phyloP scores from a whole-genome alignment of 2,329 filamentous ascomycete species.

The Penicillium sumatraense region DNA sequence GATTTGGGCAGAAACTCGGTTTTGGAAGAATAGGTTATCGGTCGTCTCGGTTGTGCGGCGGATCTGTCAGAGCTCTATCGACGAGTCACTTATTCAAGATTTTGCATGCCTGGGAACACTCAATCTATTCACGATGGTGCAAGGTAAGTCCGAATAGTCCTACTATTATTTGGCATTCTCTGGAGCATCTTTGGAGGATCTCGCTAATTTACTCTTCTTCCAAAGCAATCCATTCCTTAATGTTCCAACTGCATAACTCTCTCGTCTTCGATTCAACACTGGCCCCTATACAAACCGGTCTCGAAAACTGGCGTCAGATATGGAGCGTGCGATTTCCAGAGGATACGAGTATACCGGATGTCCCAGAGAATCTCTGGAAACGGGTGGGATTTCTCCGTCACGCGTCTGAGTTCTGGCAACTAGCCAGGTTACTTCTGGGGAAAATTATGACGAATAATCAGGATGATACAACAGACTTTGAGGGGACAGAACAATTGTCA shows the following conservation, averaged over 20 bases:
- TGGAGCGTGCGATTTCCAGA: slow-evolving; percentile 28
- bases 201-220: neutral
- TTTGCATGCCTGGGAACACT: slow-evolving; percentile 26
- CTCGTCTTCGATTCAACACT: slow-evolving; percentile 29
- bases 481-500: neutral
- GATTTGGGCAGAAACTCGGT: slow-evolving; percentile 24
- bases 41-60: slow-evolving; percentile 22
- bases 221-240: slow-evolving; percentile 27
- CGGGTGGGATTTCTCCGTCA: slow-evolving; percentile 31
- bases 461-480: neutral
- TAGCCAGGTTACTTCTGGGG: slow-evolving; percentile 27
- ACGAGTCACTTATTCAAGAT: slow-evolving; percentile 14
- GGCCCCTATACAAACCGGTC: slow-evolving; percentile 25
- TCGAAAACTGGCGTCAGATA: slow-evolving; percentile 32
- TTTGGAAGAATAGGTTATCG: slow-evolving; percentile 21
- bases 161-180: no score
- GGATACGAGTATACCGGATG: slow-evolving; percentile 22
- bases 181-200: no score
- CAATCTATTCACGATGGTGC: slow-evolving; percentile 30
- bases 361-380: slow-evolving; percentile 27
- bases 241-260: slow-evolving; percentile 30
- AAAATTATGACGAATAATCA: slow-evolving; percentile 14
- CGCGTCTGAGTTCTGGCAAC: slow-evolving; percentile 33
- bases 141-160: slow-evolving; percentile 21
- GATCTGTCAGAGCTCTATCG: slow-evolving; percentile 24